A percentile compares a stretch with the other conserved stretches of the same genome.
These are phyloP conservation scores for Microstegium vimineum DNA, from an alignment of 176 grass and related monocot genomes.

Conservation along the genomic window DNA sequence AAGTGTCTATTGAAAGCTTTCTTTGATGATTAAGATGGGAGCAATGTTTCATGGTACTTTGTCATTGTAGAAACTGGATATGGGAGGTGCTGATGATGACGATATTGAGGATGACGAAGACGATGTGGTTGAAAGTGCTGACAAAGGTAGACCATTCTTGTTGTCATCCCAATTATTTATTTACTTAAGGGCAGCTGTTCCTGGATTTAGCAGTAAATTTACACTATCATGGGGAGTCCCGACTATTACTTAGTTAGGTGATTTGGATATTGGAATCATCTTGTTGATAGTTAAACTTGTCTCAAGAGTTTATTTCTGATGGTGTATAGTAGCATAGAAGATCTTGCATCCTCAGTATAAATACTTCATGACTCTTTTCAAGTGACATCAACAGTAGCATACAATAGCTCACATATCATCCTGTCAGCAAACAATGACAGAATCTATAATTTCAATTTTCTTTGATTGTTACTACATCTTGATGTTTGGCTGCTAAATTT, in stretches of 20 bases:
- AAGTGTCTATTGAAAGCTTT: not conserved
- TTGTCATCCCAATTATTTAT: not conserved
- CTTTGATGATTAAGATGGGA: not conserved
- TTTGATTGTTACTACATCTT: not conserved
- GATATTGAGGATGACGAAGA: slow-evolving; percentile 56
- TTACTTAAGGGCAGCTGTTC: not conserved
- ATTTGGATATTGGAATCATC: not conserved
- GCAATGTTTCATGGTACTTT: slow-evolving; percentile 17
- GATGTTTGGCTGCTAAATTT: not conserved
- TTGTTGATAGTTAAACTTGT: not conserved
- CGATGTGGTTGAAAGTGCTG: slow-evolving; percentile 37
- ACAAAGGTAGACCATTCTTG: slow-evolving; percentile 23
- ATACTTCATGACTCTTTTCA: not conserved
- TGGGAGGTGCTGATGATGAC: slow-evolving; percentile 69
- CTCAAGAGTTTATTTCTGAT: not conserved
- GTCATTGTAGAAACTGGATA: slow-evolving; percentile 66
- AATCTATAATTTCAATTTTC: not conserved
- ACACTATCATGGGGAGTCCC: not conserved
- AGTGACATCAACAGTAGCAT: not conserved
- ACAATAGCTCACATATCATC: not conserved
- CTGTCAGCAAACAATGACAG: not conserved
- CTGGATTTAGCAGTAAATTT: not conserved
- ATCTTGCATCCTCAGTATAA: not conserved
- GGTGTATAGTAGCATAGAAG: not conserved
- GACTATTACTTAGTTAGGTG: not conserved